These are phyloP conservation scores for Stemphylium beticola DNA, from an alignment of 2,329 filamentous ascomycete species.

Conservation along the genomic window DNA sequence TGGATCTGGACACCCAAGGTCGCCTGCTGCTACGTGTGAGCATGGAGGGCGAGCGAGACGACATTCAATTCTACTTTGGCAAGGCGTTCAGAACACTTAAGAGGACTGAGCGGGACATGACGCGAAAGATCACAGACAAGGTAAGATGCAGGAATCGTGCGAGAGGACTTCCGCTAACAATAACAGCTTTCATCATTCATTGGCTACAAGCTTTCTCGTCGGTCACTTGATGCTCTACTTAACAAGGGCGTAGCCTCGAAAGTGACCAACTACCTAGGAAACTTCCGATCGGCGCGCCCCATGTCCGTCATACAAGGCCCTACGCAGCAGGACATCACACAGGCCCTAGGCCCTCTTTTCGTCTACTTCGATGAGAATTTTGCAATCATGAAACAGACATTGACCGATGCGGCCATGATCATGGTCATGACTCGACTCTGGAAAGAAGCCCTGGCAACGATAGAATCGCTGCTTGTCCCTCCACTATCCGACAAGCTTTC, in stretches of 20 bases:
- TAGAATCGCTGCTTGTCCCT: slow-evolving; percentile 88
- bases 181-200: slow-evolving; percentile 87
- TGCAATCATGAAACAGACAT: slow-evolving; percentile 95
- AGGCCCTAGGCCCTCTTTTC: slow-evolving; percentile 83
- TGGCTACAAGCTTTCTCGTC: slow-evolving; percentile 82
- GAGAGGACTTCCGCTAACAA: slow-evolving; percentile 12
- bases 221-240: slow-evolving; percentile 77
- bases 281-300: slow-evolving; percentile 59
- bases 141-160: slow-evolving; percentile 54
- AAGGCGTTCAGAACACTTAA: slow-evolving; percentile 96
- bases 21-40: slow-evolving; percentile 87
- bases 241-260: slow-evolving; percentile 75
- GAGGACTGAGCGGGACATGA: slow-evolving; percentile 97
- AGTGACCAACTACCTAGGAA: slow-evolving; percentile 65
- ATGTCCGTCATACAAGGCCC: slow-evolving; percentile 60
- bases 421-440: slow-evolving; percentile 97
- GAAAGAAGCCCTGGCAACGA: slow-evolving; percentile 94
- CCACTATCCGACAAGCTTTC: slow-evolving; percentile 95
- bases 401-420: slow-evolving; percentile 95
- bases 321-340: slow-evolving; percentile 76
- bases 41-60: slow-evolving; percentile 98
- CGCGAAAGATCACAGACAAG: slow-evolving; percentile 97
- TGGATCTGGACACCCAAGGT: slow-evolving; percentile 95
- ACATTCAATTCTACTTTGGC: slow-evolving; percentile 98
- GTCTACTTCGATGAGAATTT: slow-evolving; percentile 99